Evolutionary conservation across 805 yeast genomes (phyloP), one percentile per base, ranked within the genome.

Genomic region (Lipomyces yamanashiensis): DNA sequence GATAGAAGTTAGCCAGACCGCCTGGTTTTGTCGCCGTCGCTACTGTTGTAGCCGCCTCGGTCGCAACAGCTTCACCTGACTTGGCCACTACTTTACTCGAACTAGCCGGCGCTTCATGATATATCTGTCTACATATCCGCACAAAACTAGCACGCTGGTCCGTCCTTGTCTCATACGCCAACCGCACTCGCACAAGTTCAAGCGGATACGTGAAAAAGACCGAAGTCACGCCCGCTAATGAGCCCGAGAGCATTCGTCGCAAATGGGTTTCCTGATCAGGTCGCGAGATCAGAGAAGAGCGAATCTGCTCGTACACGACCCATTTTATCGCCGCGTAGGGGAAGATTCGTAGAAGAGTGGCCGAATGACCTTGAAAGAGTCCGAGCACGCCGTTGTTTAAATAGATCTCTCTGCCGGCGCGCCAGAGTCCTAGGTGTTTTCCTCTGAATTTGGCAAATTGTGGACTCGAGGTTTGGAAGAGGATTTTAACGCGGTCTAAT

Each of bases 251-350:
- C 64, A 92, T 80, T 67, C 99, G 80, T 71, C 98, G 83, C 41
- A 82, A 78, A 2, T 89, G 91, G 0, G 96, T 90, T 74, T 95
- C 99, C 71, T 85, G 83, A 12, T 78, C 78, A 62, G 85, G 87
- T 57, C 82, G 79, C 2, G 97, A 97, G 57, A 95, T 95, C 64
- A 95, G 76, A 1, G 89, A 60, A 12, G 89, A 81, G 66, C 99
- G 78, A 54, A 92, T 85, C 75, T 95, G 98, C 77, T 95, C 99
- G 76, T 95, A 95, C 9, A 96, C 92, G 15, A 95, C 97, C 75
- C 93, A 95, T 75, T 95, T 95, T 72, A 95, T 89, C 10, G 97
- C 97, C 3, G 99, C 98, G 75, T 95, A 95, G 0, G 99, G 99
- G 75, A 95, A 93, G 2, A 95, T 90, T 66, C 99, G 81, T 49